These are phyloP conservation scores for Euclidium syriacum DNA, from an alignment of 345 rosid species.

Conservation along the genomic window DNA sequence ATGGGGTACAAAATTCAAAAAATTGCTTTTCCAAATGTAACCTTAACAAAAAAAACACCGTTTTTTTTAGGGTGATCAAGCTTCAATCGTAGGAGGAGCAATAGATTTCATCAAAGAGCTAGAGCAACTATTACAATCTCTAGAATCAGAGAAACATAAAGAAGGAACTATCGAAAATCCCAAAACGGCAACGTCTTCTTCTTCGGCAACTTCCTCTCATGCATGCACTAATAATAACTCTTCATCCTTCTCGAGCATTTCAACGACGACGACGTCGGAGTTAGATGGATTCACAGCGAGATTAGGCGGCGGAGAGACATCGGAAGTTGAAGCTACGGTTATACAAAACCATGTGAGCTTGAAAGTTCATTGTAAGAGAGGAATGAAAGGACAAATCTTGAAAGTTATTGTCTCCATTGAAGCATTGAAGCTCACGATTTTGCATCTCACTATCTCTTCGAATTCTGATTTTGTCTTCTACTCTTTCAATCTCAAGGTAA, in stretches of 20 bases:
- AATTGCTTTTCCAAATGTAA: too few relatives aligned
- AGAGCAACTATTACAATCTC: conserved; percentile 60
- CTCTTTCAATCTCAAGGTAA: conserved; percentile 83
- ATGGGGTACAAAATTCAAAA: too few relatives aligned
- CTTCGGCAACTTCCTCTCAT: conserved; percentile 30
- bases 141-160: conserved; percentile 44
- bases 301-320: conserved; percentile 38
- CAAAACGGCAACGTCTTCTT: conserved; percentile 20
- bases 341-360: conserved; percentile 56
- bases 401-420: conserved; percentile 60
- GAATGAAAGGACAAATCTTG: conserved; percentile 48
- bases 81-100: conserved; percentile 76
- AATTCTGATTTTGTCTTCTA: conserved; percentile 47
- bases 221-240: conserved; percentile 22
- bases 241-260: conserved; percentile 22
- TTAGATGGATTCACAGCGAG: conserved; percentile 42
- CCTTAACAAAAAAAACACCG: too few relatives aligned
- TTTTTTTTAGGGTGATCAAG: conserved; percentile 63
- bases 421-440: conserved; percentile 46
- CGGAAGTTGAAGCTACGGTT: conserved; percentile 52
- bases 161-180: conserved; percentile 17
- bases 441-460: conserved; percentile 58
- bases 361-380: conserved; percentile 55
- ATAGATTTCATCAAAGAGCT: conserved; percentile 76
- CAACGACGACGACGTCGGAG: conserved; percentile 30